These are phyloP conservation scores for Sarocladium brachiariae DNA, from an alignment of 2,329 filamentous ascomycete species.

Conservation along the genomic window DNA sequence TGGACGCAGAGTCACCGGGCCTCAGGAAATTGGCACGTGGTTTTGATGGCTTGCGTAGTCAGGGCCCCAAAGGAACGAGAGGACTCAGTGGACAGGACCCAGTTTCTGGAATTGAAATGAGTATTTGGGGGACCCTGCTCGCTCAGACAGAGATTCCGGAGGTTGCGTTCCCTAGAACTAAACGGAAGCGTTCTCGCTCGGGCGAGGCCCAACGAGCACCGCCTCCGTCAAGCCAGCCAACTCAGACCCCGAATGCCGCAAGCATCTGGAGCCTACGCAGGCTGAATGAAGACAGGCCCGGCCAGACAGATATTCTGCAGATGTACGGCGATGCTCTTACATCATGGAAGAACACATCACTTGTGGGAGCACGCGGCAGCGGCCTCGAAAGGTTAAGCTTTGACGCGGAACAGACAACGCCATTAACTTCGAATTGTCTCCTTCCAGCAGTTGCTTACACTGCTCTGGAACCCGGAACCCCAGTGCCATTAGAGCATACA, in stretches of 20 bases:
- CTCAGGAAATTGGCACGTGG: slow-evolving; percentile 22
- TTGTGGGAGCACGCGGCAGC: background rate
- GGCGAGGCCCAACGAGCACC: background rate
- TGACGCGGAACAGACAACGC: background rate
- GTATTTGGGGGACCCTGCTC: slow-evolving; percentile 8
- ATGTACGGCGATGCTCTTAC: background rate
- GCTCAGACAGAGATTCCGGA: background rate
- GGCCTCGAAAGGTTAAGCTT: too few species aligned
- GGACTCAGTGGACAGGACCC: background rate
- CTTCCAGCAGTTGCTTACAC: background rate
- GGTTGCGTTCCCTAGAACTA: background rate
- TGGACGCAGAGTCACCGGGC: slow-evolving; percentile 26
- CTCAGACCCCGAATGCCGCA: background rate
- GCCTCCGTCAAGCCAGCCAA: background rate
- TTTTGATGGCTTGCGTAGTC: slow-evolving; percentile 1
- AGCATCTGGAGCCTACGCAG: background rate
- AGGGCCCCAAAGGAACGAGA: background rate
- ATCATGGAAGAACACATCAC: background rate
- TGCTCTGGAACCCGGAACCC: too few species aligned
- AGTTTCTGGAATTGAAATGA: slow-evolving; percentile 9
- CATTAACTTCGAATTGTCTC: background rate
- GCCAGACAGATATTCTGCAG: background rate
- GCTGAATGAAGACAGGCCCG: background rate
- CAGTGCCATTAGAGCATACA: too few species aligned
- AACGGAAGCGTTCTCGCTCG: background rate